These are phyloP conservation scores for Oryza meridionalis DNA, from an alignment of 176 grass and related monocot genomes.

Conservation along the genomic window DNA sequence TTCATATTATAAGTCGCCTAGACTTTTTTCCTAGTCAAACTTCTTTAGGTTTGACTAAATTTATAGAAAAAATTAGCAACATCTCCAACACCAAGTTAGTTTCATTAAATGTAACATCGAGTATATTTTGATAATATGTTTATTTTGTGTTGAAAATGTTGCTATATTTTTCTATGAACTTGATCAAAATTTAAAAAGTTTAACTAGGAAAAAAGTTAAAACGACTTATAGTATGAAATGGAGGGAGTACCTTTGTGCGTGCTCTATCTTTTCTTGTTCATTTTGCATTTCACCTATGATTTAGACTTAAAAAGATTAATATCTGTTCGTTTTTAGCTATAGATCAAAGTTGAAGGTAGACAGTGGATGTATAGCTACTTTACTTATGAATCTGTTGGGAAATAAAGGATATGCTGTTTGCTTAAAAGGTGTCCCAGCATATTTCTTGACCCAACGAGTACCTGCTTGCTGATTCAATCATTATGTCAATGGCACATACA, in stretches of 20 bases:
- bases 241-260: background rate
- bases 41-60: too few species aligned
- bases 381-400: constrained; percentile 1
- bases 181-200: too few species aligned
- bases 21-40: too few species aligned
- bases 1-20: too few species aligned
- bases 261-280: background rate
- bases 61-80: too few species aligned
- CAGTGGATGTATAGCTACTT: background rate
- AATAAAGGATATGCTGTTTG: constrained; percentile 1
- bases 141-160: too few species aligned
- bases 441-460: constrained; percentile 24
- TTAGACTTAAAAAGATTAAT: constrained; percentile 15
- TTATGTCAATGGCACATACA: constrained; percentile 53
- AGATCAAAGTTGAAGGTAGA: constrained; percentile 31
- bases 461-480: constrained; percentile 43
- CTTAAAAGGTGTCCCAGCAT: background rate
- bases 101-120: too few species aligned
- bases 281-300: constrained; percentile 25
- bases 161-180: too few species aligned
- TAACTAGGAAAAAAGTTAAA: too few species aligned
- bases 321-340: background rate
- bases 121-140: too few species aligned
- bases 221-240: too few species aligned
- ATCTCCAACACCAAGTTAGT: too few species aligned